phyloP scores from a whole-genome alignment of 352 stramenopile genomes.

The Pythium folliculosum region DNA sequence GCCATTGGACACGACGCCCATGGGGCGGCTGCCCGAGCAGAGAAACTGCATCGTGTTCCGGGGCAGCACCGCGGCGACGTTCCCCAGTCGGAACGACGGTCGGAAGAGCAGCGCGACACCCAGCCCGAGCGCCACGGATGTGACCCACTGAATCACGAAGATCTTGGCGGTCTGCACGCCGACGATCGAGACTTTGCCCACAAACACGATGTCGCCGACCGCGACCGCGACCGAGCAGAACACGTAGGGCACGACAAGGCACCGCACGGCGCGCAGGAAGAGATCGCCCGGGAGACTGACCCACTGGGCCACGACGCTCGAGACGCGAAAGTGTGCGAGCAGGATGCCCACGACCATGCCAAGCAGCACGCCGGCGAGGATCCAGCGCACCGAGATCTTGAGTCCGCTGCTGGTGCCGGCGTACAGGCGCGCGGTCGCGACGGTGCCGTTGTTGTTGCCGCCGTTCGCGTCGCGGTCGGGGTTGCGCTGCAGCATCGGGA shows the following conservation, averaged over 20 bases:
- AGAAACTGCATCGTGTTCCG: neutral
- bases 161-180: slow-evolving; percentile 62
- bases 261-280: slow-evolving; percentile 70
- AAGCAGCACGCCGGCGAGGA: slow-evolving; percentile 47
- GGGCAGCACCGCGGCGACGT: neutral
- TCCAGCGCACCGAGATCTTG: slow-evolving; percentile 49
- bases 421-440: slow-evolving; percentile 8
- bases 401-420: slow-evolving; percentile 36
- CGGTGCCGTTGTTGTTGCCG: neutral
- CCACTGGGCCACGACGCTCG: slow-evolving; percentile 44
- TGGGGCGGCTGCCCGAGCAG: slow-evolving; percentile 23
- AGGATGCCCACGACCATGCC: slow-evolving; percentile 54
- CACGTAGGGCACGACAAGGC: slow-evolving; percentile 72
- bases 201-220: slow-evolving; percentile 72
- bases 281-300: slow-evolving; percentile 67
- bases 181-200: slow-evolving; percentile 68
- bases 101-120: slow-evolving; percentile 56
- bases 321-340: slow-evolving; percentile 42
- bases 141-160: slow-evolving; percentile 53
- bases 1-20: slow-evolving; percentile 43
- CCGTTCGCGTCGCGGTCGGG: neutral
- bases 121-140: slow-evolving; percentile 48
- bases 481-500: neutral
- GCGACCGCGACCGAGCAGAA: slow-evolving; percentile 78
- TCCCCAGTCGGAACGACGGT: slow-evolving; percentile 40